These are phyloP conservation scores for Nitzschia putrida DNA, from an alignment of 108 stramenopile species.

Conservation along the genomic window DNA sequence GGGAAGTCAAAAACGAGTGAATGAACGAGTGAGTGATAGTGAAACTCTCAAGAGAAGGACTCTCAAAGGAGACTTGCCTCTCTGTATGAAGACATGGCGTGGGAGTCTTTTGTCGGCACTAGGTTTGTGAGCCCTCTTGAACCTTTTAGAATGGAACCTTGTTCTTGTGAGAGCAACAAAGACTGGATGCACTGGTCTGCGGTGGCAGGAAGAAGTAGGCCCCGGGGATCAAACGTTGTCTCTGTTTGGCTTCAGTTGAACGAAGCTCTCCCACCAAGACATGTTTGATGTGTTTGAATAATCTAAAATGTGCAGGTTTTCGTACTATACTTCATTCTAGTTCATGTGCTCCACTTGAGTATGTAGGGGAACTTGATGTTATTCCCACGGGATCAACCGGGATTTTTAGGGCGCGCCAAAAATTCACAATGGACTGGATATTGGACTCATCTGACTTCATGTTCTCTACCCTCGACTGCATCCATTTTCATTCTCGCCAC, in stretches of 20 bases:
- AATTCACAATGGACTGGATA: no score
- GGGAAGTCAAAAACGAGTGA: background rate
- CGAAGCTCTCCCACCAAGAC: conserved; percentile 7
- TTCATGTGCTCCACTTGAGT: no score
- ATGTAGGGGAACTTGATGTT: no score
- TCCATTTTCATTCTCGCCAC: no score
- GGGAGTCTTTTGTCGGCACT: background rate
- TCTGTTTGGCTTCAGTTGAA: conserved; percentile 10
- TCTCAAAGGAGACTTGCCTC: conserved; percentile 10
- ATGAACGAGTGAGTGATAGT: conserved; percentile 10
- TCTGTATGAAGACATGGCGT: conserved; percentile 20
- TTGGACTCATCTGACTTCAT: no score
- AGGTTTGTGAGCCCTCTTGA: background rate
- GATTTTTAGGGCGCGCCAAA: no score
- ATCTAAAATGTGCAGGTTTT: conserved; percentile 2
- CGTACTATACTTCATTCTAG: background rate
- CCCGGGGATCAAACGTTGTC: background rate
- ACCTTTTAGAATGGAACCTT: background rate
- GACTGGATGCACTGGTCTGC: background rate
- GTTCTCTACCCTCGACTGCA: no score
- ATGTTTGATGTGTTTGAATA: conserved; percentile 16
- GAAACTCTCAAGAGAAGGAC: background rate
- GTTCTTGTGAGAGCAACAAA: background rate
- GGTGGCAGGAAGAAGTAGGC: no score
- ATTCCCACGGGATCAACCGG: no score